phyloP scores from a whole-genome alignment of 495 filamentous ascomycete genomes.

The Penicillium fimorum region DNA sequence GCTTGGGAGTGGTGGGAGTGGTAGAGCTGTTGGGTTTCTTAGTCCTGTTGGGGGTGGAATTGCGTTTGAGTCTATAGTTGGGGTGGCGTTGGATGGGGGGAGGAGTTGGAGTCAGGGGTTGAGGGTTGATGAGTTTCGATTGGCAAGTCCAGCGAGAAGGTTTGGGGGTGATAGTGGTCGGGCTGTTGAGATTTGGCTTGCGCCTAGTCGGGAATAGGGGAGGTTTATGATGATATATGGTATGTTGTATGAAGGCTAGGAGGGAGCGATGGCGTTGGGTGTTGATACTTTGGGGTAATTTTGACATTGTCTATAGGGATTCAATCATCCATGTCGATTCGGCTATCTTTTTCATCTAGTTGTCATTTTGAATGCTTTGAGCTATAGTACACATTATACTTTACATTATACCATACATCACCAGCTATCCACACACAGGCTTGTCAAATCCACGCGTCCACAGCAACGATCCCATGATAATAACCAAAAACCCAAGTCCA shows the following conservation, averaged over 20 bases:
- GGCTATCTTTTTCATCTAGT: not conserved
- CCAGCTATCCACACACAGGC: conserved; percentile 43
- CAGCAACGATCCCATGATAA: conserved; percentile 75
- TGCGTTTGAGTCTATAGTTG: not conserved
- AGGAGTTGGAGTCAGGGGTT: not conserved
- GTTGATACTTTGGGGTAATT: not conserved
- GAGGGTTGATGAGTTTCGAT: not conserved
- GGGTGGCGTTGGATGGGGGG: not conserved
- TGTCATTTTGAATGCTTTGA: not conserved
- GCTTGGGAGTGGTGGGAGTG: not conserved
- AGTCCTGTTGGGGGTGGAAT: not conserved
- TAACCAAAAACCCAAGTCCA: conserved; percentile 64
- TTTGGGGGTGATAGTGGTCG: not conserved
- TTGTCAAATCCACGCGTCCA: conserved; percentile 67
- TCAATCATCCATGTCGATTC: conserved; percentile 3
- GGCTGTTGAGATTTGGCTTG: conserved; percentile 12
- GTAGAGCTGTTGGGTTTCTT: conserved; percentile 1
- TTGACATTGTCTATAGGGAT: not conserved
- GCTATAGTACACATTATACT: not conserved
- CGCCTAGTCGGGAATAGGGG: not conserved
- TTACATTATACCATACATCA: not conserved
- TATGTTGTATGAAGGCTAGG: not conserved
- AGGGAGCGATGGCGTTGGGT: not conserved
- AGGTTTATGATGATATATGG: not conserved
- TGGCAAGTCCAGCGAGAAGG: conserved; percentile 1